phyloP scores from a whole-genome alignment of 140 eudicot genomes.

The Oenanthe javanica region DNA sequence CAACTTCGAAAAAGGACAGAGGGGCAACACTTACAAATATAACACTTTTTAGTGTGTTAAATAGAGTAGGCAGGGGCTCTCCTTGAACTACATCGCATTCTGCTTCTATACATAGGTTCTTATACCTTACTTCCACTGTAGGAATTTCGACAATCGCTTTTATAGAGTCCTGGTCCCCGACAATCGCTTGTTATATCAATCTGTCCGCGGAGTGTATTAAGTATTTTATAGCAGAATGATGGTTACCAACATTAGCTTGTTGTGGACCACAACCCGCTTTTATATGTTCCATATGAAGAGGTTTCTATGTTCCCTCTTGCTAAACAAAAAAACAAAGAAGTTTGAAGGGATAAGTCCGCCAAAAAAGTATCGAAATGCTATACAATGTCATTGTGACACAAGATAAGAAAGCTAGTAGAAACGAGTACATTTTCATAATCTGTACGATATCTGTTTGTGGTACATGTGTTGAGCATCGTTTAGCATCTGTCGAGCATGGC shows the following conservation, averaged over 20 bases:
- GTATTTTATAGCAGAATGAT: no score
- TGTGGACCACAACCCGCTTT: background rate
- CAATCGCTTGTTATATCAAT: background rate
- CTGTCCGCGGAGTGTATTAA: no score
- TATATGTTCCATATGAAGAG: background rate
- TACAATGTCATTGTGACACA: background rate
- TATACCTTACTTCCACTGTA: slow-evolving; percentile 15
- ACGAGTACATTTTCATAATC: background rate
- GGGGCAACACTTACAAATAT: slow-evolving; percentile 2
- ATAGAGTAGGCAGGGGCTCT: slow-evolving; percentile 21
- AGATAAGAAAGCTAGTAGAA: background rate
- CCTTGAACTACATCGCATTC: slow-evolving; percentile 14
- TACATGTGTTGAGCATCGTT: background rate
- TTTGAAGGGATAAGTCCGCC: slow-evolving; percentile 2
- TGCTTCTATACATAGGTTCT: slow-evolving; percentile 13
- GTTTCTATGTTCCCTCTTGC: background rate
- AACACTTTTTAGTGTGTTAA: slow-evolving; percentile 10
- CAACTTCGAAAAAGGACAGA: background rate
- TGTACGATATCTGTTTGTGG: background rate
- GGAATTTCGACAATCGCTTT: no score
- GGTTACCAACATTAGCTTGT: no score
- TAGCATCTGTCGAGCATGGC: background rate
- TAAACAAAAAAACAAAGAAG: background rate
- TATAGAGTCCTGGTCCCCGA: no score
- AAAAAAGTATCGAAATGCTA: background rate